A percentile compares a stretch with the other conserved stretches of the same genome.
These are phyloP conservation scores for Bisporella sp. DNA, from an alignment of 2,329 filamentous ascomycete species.

Conservation along the genomic window DNA sequence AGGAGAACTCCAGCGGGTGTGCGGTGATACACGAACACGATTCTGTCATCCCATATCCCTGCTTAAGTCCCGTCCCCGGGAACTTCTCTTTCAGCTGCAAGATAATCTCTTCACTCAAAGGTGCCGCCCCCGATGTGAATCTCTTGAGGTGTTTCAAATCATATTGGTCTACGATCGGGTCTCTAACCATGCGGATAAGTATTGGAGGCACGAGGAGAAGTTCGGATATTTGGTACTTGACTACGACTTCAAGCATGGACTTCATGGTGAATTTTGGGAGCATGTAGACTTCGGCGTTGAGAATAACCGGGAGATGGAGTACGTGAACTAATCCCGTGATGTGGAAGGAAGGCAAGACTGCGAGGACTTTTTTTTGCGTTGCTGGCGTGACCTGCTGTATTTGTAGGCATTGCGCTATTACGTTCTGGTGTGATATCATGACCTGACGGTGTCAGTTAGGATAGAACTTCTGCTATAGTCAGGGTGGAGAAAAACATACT, in stretches of 20 bases:
- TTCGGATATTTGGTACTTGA: conserved; percentile 60
- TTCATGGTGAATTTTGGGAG: conserved; percentile 57
- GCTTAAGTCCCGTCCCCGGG: conserved; percentile 35
- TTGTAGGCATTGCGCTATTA: conserved; percentile 43
- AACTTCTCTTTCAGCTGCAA: conserved; percentile 34
- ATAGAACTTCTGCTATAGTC: neutral
- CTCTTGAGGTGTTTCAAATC: conserved; percentile 49
- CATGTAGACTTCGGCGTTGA: conserved; percentile 62
- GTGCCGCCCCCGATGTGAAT: conserved; percentile 41
- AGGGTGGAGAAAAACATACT: conserved; percentile 15
- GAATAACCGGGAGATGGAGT: conserved; percentile 53
- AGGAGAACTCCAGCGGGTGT: conserved; percentile 48
- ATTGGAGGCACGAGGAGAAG: conserved; percentile 69
- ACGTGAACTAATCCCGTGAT: conserved; percentile 52
- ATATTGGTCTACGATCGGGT: conserved; percentile 15
- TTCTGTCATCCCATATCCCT: conserved; percentile 51
- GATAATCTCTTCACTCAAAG: conserved; percentile 33
- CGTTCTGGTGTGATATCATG: conserved; percentile 29
- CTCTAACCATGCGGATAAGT: conserved; percentile 49
- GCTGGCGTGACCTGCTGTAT: conserved; percentile 43
- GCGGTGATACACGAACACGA: conserved; percentile 56
- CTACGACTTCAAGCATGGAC: conserved; percentile 51
- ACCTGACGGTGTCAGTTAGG: conserved; percentile 11
- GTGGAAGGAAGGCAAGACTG: conserved; percentile 55
- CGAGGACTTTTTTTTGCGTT: conserved; percentile 60